Conservation (phyloP, 495 filamentous ascomycete species). For the Penicillium maclennaniae region DNA sequence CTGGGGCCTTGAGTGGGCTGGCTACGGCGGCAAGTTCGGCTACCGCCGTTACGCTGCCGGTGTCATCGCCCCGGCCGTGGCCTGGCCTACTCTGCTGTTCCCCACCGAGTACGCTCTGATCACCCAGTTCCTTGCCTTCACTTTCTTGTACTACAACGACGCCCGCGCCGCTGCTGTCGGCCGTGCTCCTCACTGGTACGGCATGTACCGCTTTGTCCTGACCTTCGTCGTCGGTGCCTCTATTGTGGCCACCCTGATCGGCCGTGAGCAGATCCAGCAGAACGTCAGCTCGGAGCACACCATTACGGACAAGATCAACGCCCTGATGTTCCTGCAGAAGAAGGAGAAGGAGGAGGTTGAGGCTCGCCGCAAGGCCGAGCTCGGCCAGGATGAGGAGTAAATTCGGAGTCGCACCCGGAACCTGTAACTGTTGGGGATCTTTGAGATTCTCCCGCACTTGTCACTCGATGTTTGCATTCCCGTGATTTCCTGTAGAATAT, state of each 20-base stretch:
- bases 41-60: constrained; percentile 80
- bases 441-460: constrained; percentile 12
- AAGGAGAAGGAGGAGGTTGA: constrained; percentile 61
- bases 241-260: constrained; percentile 83
- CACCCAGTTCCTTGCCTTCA: constrained; percentile 85
- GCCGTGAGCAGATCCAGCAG: constrained; percentile 77
- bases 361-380: constrained; percentile 43
- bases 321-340: constrained; percentile 56
- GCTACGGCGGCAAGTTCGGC: constrained; percentile 66
- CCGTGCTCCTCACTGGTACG: constrained; percentile 91
- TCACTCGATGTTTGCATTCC: constrained; percentile 31
- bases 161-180: constrained; percentile 67
- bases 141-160: constrained; percentile 85
- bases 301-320: constrained; percentile 60
- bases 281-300: constrained; percentile 43
- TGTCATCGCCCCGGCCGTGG: constrained; percentile 74
- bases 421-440: neutral
- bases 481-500: constrained; percentile 37
- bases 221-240: constrained; percentile 88
- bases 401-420: constrained; percentile 1
- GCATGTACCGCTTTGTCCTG: constrained; percentile 89
- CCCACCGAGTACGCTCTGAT: constrained; percentile 87
- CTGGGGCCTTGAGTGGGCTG: constrained; percentile 84
- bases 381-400: constrained; percentile 46
- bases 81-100: constrained; percentile 90